phyloP scores from a whole-genome alignment of 2,329 filamentous ascomycete genomes.

The Trichoderma atrobrunneum region DNA sequence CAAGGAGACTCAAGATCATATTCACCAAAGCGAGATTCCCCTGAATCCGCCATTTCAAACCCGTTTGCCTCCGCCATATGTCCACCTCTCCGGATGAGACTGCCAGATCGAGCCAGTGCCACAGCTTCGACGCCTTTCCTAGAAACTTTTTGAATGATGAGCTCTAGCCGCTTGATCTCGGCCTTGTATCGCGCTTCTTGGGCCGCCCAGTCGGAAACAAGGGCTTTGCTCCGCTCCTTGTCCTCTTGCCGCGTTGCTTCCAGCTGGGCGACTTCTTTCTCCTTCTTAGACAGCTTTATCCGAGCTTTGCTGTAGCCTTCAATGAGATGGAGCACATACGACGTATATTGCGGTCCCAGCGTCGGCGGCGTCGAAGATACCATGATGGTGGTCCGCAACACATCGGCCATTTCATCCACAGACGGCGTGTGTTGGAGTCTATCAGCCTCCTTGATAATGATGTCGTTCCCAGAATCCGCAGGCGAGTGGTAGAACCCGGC shows the following conservation, averaged over 20 bases:
- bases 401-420: conserved; percentile 44
- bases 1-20: neutral
- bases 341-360: conserved; percentile 42
- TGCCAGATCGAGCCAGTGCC: conserved; percentile 41
- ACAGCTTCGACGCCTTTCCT: conserved; percentile 45
- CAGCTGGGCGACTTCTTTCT: conserved; percentile 38
- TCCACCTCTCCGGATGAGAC: conserved; percentile 29
- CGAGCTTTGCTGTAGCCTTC: conserved; percentile 36
- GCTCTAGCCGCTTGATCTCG: conserved; percentile 34
- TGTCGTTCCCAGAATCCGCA: conserved; percentile 15
- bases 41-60: neutral
- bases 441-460: conserved; percentile 24
- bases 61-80: neutral
- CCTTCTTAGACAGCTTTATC: conserved; percentile 34
- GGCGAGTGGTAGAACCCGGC: neutral
- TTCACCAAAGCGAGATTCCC: neutral
- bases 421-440: conserved; percentile 41
- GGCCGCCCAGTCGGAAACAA: conserved; percentile 25
- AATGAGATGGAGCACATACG: conserved; percentile 39
- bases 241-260: conserved; percentile 32
- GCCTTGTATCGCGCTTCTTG: conserved; percentile 28
- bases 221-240: conserved; percentile 32
- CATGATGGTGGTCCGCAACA: conserved; percentile 43
- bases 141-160: conserved; percentile 37
- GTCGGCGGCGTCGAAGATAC: conserved; percentile 33